Base-by-base conservation (phyloP, 2,329 filamentous ascomycete genomes). In the Apiospora rasikravindrae region DNA sequence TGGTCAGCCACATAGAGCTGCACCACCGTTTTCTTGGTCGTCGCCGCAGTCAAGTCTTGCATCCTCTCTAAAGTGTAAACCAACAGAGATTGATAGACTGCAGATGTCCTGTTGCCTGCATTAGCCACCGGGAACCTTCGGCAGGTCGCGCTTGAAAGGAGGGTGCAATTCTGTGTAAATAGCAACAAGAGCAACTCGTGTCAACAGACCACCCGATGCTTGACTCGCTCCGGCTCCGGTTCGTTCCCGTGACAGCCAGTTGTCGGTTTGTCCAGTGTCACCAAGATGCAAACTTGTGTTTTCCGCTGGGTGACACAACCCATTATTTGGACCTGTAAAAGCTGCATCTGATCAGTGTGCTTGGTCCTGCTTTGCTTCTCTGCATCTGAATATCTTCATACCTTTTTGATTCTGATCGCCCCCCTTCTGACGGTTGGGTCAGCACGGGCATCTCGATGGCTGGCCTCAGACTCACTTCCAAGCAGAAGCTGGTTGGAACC, bases 401-500 rank as follows among this genome's bases (percentile, higher is more conserved):
- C 29, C 8, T 8, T 10, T 29, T 7, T 10, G 16, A 37, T 37
- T 10, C 29, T 37, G 26, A 22, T 29, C 33, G 2, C 26, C 53
- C 19, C 8, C 53, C 33, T 37, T 37, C 33, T 37, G 29, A 29
- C 57, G 33, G 22, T n/a, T 14, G 29, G 33, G 33, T 13, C 19
- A 16, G 19, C 6, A 45, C 40, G n/a, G 7, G 16, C 24, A 19
- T 42, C 66, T 77, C 45, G 49, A 85, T 86, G 84, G 78, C 73
- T 4, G 57, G 69, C 29, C 74, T 82, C 70, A 80, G 75, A 33
- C 75, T 86, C 10, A 78, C 80, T 10, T 80, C 81, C 16, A 88
- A 85, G 77, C 83, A 85, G 71, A 86, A 85, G 73, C 80, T 90
- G 5, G 80, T 83, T 51, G 80, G 80, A 6, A 85, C 85, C 0